Evolutionary conservation across 2,329 filamentous ascomycete species (phyloP).

Genomic region (Ceratocystis smalleyi): DNA sequence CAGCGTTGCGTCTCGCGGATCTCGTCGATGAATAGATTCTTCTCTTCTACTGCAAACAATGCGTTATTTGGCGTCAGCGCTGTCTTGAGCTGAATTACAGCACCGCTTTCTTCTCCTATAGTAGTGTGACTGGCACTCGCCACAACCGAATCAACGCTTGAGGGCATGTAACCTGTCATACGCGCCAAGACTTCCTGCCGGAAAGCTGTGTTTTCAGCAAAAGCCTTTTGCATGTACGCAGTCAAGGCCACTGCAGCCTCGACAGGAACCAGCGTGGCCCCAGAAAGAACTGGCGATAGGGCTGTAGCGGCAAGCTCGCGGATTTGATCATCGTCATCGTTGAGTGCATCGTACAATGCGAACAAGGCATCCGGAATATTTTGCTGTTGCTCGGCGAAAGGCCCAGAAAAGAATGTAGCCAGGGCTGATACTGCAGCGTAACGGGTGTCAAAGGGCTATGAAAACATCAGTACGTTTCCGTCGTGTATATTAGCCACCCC

Average conservation of each 20-base stretch:
- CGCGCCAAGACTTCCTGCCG: constrained; percentile 28
- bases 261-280: constrained; percentile 30
- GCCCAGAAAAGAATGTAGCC: constrained; percentile 30
- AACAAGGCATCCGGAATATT: constrained; percentile 42
- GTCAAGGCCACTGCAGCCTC: constrained; percentile 34
- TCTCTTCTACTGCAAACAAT: constrained; percentile 78
- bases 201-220: constrained; percentile 27
- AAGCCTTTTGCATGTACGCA: constrained; percentile 27
- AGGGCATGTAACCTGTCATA: constrained; percentile 24
- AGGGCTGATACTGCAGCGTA: constrained; percentile 44
- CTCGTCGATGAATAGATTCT: constrained; percentile 85
- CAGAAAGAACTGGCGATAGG: constrained; percentile 31
- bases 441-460: constrained; percentile 48
- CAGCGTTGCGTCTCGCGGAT: constrained; percentile 59
- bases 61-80: constrained; percentile 44
- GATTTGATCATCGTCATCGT: constrained; percentile 87
- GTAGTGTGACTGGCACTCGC: constrained; percentile 23
- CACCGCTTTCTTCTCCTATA: constrained; percentile 29
- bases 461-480: not conserved
- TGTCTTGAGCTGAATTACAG: constrained; percentile 31
- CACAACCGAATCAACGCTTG: not conserved
- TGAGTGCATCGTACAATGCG: constrained; percentile 58
- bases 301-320: constrained; percentile 46
- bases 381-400: constrained; percentile 16
- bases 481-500: not conserved